Base-by-base conservation (phyloP, 192 early-diverging fungal genomes). In the Entophlyctis helioformis region DNA sequence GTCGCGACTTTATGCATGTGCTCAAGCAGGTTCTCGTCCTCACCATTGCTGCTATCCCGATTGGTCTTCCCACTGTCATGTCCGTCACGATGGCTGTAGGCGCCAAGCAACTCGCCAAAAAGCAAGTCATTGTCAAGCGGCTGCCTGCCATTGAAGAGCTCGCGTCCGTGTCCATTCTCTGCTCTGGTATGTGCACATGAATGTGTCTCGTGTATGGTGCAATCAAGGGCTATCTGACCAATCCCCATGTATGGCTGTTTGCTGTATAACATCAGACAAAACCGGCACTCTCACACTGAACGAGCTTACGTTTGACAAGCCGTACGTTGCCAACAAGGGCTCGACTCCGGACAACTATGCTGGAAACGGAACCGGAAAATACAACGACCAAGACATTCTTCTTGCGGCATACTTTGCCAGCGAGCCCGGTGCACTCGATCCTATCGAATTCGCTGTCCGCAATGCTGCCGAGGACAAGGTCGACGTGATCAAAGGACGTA, bases 1-100 rank as follows among this genome's bases (percentile, higher is more conserved):
- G n/a, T n/a, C n/a, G 19, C 16, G 10, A 34, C 26, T 36, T 47
- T 18, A 27, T 31, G 19, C 24, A 54, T 53, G 84, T 46, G 81
- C 52, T 92, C 48, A 56, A 77, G 43, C 66, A 80, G 29, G 76
- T 83, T 36, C 66, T 93, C 9, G 80, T 89, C 46, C 67, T 91
- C 42, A 86, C 85, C 7, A 81, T 94, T 19, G 90, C 88, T 42
- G 89, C 89, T 39, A 89, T 91, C 52, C 89, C 89, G 31, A 81
- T 91, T 25, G 89, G 89, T 64, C 78, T 93, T 20, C 89, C 89
- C 15, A 89, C 89, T 0, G 89, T 93, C 35, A 76, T 91, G 77
- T 83, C 88, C 19, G 89, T 93, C 25, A 93, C 88, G 46, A 93
- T 93, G 89, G 89, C 89, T 1, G 78, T 93, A 10, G 89, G 89